These are phyloP conservation scores for Patellifolia procumbens DNA, from an alignment of 179 eudicot species.

Conservation along the genomic window DNA sequence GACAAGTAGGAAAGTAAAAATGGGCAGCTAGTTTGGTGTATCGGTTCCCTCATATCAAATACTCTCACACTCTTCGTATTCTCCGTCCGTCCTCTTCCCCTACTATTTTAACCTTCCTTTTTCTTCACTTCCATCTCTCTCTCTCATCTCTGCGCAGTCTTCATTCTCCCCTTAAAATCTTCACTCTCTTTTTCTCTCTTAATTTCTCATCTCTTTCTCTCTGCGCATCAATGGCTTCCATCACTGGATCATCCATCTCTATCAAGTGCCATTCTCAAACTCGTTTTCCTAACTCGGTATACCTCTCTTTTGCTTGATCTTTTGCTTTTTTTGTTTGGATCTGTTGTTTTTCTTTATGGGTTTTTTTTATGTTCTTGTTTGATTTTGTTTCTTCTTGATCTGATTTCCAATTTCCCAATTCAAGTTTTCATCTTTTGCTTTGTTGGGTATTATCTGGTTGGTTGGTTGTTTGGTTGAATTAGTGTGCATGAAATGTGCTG, in stretches of 20 bases:
- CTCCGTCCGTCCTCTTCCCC: constrained; percentile 36
- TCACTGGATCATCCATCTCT: constrained; percentile 36
- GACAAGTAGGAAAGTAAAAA: too few species aligned
- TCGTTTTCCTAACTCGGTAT: constrained; percentile 28
- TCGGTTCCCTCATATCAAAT: neutral
- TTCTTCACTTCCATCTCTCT: neutral
- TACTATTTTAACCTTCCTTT: constrained; percentile 22
- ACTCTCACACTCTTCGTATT: constrained; percentile 37
- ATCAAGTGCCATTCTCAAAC: constrained; percentile 10
- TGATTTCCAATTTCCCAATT: neutral
- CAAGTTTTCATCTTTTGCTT: neutral
- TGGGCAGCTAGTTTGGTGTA: too few species aligned
- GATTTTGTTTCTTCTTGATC: neutral
- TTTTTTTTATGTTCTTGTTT: neutral
- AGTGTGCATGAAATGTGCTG: neutral
- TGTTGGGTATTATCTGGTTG: neutral
- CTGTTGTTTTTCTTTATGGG: neutral
- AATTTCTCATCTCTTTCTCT: neutral
- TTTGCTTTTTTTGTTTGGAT: neutral
- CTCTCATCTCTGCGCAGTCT: neutral
- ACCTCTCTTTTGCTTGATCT: neutral
- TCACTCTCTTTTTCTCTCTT: constrained; percentile 1
- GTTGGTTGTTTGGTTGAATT: neutral
- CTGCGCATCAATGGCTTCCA: constrained; percentile 40
- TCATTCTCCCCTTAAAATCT: too few species aligned